Conservation (phyloP, 179 eudicot genomes). For the Silene coronaria region DNA sequence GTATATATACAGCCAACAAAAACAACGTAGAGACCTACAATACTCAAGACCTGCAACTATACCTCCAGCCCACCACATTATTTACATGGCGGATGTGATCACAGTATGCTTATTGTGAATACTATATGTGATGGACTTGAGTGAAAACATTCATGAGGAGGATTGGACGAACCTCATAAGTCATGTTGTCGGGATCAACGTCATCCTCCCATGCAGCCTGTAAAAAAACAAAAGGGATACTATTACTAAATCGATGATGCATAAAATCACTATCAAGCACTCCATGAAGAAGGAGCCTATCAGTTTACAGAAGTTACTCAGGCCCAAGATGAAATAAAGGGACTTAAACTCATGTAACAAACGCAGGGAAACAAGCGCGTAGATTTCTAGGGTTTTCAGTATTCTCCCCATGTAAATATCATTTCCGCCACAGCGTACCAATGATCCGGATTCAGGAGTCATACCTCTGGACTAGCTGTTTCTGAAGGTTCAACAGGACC, state of each 20-base stretch:
- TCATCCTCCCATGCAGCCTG: slow-evolving; percentile 55
- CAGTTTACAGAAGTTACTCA: not conserved
- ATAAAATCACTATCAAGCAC: too few species aligned
- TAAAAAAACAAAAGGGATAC: slow-evolving; percentile 15
- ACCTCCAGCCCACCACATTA: slow-evolving; percentile 4
- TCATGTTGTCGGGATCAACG: slow-evolving; percentile 68
- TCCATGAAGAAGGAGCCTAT: not conserved
- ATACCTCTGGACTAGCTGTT: slow-evolving; percentile 29
- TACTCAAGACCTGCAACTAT: not conserved
- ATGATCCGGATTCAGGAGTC: not conserved
- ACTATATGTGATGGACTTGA: not conserved
- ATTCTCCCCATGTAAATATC: too few species aligned
- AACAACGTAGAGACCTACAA: not conserved
- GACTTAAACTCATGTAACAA: not conserved
- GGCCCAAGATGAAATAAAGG: not conserved
- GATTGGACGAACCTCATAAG: slow-evolving; percentile 57
- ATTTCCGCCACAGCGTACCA: not conserved
- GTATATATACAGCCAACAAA: too few species aligned
- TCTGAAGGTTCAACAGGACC: slow-evolving; percentile 36
- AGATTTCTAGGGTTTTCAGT: too few species aligned
- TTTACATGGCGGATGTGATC: not conserved
- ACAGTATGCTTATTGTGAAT: not conserved
- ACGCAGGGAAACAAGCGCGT: not conserved
- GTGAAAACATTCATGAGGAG: not conserved
- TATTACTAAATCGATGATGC: too few species aligned